Base-by-base conservation (phyloP, 371 early-diverging fungal species). In the Zopfochytrium polystomum region DNA sequence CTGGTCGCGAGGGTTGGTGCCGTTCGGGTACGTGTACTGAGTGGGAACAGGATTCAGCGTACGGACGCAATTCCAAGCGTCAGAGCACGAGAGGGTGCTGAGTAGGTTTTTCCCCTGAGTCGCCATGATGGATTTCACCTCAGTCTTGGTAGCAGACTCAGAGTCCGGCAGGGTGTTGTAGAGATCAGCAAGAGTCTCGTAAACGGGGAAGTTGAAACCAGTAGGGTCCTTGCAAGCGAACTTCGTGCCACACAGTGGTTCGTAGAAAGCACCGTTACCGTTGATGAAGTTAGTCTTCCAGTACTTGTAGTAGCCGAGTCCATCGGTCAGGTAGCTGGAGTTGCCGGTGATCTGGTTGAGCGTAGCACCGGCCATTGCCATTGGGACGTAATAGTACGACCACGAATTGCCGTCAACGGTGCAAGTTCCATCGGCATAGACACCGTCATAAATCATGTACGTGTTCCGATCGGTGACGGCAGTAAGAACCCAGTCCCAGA, bases 401-500 rank as follows among this genome's bases (percentile, higher is more conserved):
- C 22, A 58, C 38, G 27, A 48, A 18, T 38, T 38, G 7, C 38
- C 27, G 22, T 48, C 48, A 18, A 22, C 27, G 7, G 9, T 23
- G 23, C 23, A 48, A 18, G 48, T 23, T 11, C 27, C 23, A 48
- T 11, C 13, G 32, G 52, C 30, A 42, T 63, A 11, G n/a, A 63
- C 25, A 33, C 63, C 63, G 27, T 63, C 63, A 4, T 6, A 48
- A 33, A 63, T 46, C 7, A 6, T 34, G 52, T 56, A 56, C 1
- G 48, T 57, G 23, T 13, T 25, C 6, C 48, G 27, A 35, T 50
- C 32, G 30, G 74, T 32, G 0, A 60, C 53, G 3, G 34, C 33
- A 3, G 50, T 51, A 44, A 67, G 52, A 45, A 78, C 33, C 78
- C 78, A 78, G 5, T 47, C 38, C 62, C 68, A 72, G 11, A 57